phyloP scores from a whole-genome alignment of 176 grass and related monocot species.

The Carex parvula region DNA sequence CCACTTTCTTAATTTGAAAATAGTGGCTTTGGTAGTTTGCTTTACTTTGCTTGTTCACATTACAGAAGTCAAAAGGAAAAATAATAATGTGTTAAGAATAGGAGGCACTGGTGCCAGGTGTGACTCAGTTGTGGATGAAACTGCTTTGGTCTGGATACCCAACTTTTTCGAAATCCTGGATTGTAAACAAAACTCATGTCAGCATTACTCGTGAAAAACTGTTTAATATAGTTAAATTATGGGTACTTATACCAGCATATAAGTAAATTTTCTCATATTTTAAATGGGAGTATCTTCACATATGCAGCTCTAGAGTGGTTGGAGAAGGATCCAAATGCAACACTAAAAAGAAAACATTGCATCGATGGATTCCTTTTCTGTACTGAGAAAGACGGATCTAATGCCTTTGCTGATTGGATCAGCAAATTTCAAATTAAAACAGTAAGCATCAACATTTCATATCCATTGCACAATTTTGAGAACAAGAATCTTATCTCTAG shows the following conservation, averaged over 20 bases:
- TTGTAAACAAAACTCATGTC: background rate
- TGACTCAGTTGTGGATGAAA: background rate
- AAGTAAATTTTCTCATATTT: background rate
- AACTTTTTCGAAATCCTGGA: background rate
- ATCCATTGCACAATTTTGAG: background rate
- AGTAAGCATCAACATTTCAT: constrained; percentile 40
- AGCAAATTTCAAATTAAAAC: constrained; percentile 53
- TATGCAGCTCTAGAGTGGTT: constrained; percentile 78
- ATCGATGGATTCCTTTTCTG: constrained; percentile 73
- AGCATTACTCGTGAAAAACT: background rate
- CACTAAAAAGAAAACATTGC: constrained; percentile 69
- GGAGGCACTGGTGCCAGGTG: background rate
- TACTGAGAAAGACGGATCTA: constrained; percentile 74
- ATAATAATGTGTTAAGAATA: no score
- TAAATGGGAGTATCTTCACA: background rate
- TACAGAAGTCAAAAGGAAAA: no score
- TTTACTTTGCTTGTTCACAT: no score
- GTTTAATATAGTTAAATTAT: background rate
- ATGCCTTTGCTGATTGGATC: constrained; percentile 70
- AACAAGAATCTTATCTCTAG: constrained; percentile 1
- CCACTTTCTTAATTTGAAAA: no score
- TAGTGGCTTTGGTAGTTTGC: no score
- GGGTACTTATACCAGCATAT: background rate
- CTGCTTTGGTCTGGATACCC: background rate
- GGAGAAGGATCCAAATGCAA: constrained; percentile 75